Evolutionary conservation across 2,329 filamentous ascomycete species (phyloP).

Genomic region (Sclerotinia sclerotiorum): DNA sequence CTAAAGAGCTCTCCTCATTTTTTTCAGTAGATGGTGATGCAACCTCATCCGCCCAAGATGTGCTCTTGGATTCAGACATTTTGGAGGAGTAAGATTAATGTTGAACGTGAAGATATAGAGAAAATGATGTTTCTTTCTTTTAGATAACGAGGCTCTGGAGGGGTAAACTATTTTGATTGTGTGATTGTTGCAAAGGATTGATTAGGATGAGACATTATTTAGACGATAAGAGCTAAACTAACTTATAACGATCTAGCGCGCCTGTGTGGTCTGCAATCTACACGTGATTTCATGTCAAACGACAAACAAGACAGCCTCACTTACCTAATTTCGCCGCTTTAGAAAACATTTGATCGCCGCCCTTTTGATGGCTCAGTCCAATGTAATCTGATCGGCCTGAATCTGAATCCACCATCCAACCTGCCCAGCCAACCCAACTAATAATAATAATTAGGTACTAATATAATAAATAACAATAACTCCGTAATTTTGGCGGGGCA

Average conservation of each 20-base stretch:
- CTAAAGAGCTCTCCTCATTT: slow-evolving; percentile 25
- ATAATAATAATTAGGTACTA: not conserved
- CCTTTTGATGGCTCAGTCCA: not conserved
- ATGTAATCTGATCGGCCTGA: not conserved
- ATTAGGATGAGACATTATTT: slow-evolving; percentile 1
- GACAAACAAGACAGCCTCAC: not conserved
- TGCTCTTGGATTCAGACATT: slow-evolving; percentile 16
- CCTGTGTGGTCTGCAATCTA: not conserved
- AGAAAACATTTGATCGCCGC: not conserved
- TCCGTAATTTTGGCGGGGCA: slow-evolving; percentile 21
- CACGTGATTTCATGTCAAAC: not conserved
- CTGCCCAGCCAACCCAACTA: slow-evolving; percentile 10
- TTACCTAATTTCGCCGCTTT: slow-evolving; percentile 9
- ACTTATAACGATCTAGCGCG: not conserved
- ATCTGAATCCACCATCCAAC: not conserved
- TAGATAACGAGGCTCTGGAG: not conserved
- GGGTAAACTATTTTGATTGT: slow-evolving; percentile 9
- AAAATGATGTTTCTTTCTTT: not conserved
- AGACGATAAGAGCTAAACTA: slow-evolving; percentile 1
- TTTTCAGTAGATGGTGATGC: slow-evolving; percentile 34
- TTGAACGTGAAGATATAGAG: slow-evolving; percentile 5
- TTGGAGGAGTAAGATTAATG: slow-evolving; percentile 4
- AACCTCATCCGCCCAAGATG: slow-evolving; percentile 47
- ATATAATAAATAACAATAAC: not conserved
- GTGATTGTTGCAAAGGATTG: slow-evolving; percentile 12